These are phyloP conservation scores for Dimargaris cristalligena DNA, from an alignment of 192 early-diverging fungal genomes.

Conservation along the genomic window DNA sequence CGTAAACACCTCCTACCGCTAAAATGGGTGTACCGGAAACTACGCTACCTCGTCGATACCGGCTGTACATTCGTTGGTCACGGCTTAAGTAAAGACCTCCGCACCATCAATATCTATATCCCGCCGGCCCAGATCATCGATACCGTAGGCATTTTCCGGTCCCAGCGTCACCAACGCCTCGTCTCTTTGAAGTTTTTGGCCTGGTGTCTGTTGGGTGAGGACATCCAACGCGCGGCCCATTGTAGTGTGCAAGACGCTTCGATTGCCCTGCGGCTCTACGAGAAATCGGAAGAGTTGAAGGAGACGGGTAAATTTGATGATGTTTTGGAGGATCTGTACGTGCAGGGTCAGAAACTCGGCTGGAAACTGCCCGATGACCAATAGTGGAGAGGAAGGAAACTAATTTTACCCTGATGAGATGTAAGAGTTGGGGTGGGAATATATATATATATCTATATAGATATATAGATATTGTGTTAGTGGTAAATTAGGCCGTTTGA, in stretches of 20 bases:
- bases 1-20: slow-evolving; percentile 68
- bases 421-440: too few species aligned
- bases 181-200: slow-evolving; percentile 82
- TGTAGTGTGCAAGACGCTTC: slow-evolving; percentile 87
- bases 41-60: slow-evolving; percentile 76
- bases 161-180: slow-evolving; percentile 14
- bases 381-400: too few species aligned
- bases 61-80: slow-evolving; percentile 90
- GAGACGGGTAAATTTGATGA: slow-evolving; percentile 48
- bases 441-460: too few species aligned
- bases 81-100: slow-evolving; percentile 86
- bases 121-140: slow-evolving; percentile 78
- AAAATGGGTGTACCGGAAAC: slow-evolving; percentile 86
- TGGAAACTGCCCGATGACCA: slow-evolving; percentile 7
- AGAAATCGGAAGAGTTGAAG: slow-evolving; percentile 53
- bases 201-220: slow-evolving; percentile 65
- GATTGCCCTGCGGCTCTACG: slow-evolving; percentile 69
- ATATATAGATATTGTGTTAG: too few species aligned
- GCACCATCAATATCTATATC: slow-evolving; percentile 81
- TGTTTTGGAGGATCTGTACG: slow-evolving; percentile 69
- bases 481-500: too few species aligned
- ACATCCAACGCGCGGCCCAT: slow-evolving; percentile 81
- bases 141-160: slow-evolving; percentile 83
- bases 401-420: too few species aligned
- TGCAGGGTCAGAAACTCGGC: slow-evolving; percentile 35